Conservation (phyloP, 768 basidiomycete genomes). For the Myochromella boudieri region DNA sequence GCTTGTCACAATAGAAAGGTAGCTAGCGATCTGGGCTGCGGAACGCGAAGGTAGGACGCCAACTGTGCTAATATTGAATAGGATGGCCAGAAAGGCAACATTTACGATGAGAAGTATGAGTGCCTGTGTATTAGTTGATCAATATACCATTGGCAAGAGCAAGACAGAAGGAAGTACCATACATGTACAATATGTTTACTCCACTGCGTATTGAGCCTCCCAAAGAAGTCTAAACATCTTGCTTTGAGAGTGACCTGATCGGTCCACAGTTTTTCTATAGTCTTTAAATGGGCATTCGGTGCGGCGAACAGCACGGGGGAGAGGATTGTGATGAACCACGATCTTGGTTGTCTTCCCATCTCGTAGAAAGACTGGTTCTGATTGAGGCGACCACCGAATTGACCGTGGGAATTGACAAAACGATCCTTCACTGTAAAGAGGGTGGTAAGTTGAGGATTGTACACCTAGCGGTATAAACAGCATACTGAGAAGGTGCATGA, state of each 20-base stretch:
- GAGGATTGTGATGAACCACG: constrained; percentile 31
- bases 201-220: constrained; percentile 37
- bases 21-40: constrained; percentile 38
- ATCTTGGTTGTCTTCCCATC: constrained; percentile 18
- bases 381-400: constrained; percentile 40
- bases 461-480: not conserved
- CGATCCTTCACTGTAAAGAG: constrained; percentile 13
- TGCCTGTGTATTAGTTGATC: no score
- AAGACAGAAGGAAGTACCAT: no score
- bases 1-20: constrained; percentile 41
- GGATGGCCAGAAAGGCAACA: constrained; percentile 48
- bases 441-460: not conserved
- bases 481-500: constrained; percentile 14
- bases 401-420: constrained; percentile 43
- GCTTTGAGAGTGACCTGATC: constrained; percentile 37
- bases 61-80: constrained; percentile 32
- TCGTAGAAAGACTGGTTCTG: constrained; percentile 29
- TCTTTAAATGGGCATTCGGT: constrained; percentile 41
- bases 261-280: constrained; percentile 47
- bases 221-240: constrained; percentile 41
- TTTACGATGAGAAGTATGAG: constrained; percentile 50
- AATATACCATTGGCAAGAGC: no score
- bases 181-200: constrained; percentile 44
- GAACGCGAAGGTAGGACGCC: constrained; percentile 16
- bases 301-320: constrained; percentile 45